Conservation (phyloP, 257 asterid genomes). For the Gentiana dahurica region DNA sequence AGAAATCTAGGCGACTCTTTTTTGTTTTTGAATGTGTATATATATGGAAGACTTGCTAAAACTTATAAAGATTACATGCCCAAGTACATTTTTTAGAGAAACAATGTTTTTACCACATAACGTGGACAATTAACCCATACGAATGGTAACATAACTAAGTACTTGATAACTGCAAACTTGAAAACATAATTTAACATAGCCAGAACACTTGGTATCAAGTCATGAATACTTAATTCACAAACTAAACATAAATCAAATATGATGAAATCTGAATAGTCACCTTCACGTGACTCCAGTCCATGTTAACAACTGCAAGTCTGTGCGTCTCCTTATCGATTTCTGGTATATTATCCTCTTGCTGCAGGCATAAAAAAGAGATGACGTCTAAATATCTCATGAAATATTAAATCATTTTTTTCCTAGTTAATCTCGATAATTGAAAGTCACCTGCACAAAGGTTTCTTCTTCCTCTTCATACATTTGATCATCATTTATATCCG, state of each 20-base stretch:
- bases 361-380: constrained; percentile 6
- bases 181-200: too few relatives aligned
- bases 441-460: constrained; percentile 17
- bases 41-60: too few relatives aligned
- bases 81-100: too few relatives aligned
- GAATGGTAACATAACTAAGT: too few relatives aligned
- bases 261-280: constrained; percentile 24
- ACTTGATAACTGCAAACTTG: too few relatives aligned
- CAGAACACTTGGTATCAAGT: too few relatives aligned
- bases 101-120: too few relatives aligned
- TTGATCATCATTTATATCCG: constrained; percentile 22
- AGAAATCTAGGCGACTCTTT: too few relatives aligned
- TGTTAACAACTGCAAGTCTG: constrained; percentile 70
- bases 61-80: too few relatives aligned
- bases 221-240: neutral
- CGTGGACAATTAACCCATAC: too few relatives aligned
- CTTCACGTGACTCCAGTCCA: constrained; percentile 96
- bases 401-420: neutral
- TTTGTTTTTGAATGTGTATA: too few relatives aligned
- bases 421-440: neutral
- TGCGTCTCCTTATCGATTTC: constrained; percentile 74
- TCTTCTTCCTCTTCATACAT: constrained; percentile 13
- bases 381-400: neutral
- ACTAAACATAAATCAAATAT: neutral
- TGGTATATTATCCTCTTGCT: constrained; percentile 63